These are phyloP conservation scores for Cubamyces sp. DNA, from an alignment of 768 basidiomycete genomes.

Conservation along the genomic window DNA sequence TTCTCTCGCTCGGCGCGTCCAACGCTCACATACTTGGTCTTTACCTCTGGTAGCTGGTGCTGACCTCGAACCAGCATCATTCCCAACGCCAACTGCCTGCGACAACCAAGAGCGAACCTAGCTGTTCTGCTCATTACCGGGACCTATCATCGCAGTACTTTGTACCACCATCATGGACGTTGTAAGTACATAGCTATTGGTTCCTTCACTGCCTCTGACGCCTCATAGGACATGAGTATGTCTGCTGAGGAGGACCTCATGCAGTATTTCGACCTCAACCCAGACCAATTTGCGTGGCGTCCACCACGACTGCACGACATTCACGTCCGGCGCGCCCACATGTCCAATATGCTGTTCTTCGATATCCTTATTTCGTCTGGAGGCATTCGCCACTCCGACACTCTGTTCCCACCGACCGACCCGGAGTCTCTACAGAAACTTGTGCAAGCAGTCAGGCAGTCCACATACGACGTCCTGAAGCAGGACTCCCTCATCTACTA, in stretches of 20 bases:
- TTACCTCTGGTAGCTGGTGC: no score
- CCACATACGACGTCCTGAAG: conserved; percentile 74
- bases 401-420: conserved; percentile 71
- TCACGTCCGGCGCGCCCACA: conserved; percentile 58
- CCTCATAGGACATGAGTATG: conserved; percentile 16
- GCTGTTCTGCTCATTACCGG: no score
- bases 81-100: not conserved
- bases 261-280: conserved; percentile 53
- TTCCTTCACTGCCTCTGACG: not conserved
- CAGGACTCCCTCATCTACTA: conserved; percentile 82
- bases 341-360: conserved; percentile 70
- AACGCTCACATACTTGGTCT: no score
- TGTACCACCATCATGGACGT: conserved; percentile 4
- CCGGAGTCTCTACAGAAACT: conserved; percentile 55
- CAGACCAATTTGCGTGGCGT: conserved; percentile 62
- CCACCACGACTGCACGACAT: conserved; percentile 58
- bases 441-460: conserved; percentile 61
- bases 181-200: not conserved
- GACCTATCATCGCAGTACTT: no score
- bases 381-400: conserved; percentile 59
- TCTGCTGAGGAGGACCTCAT: conserved; percentile 7
- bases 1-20: not conserved
- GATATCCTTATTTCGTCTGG: conserved; percentile 73
- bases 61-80: no score
- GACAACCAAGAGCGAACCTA: not conserved